A percentile compares a stretch with the other conserved stretches of the same genome.
Conservation (phyloP, 306 rosid genomes). For the Nissolia schottii region DNA sequence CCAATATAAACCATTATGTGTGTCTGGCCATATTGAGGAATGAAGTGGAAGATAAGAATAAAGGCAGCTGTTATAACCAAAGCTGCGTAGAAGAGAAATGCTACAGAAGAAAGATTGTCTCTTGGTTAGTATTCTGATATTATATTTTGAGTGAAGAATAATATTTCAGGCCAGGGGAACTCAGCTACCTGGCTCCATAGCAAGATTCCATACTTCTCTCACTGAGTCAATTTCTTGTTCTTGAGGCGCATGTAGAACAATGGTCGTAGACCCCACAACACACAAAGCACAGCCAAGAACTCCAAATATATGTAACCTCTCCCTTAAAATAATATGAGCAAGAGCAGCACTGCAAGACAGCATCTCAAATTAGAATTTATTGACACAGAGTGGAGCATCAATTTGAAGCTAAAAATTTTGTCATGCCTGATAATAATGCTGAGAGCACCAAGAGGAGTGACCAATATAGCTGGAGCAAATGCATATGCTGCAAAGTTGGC, state of each 20-base stretch:
- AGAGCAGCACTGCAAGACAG: constrained; percentile 90
- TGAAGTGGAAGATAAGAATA: constrained; percentile 71
- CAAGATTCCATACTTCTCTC: constrained; percentile 94
- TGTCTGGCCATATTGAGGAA: constrained; percentile 95
- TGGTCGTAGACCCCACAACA: constrained; percentile 97
- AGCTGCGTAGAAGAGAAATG: constrained; percentile 82
- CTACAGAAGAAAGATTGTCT: constrained; percentile 45
- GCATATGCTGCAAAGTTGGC: constrained; percentile 99
- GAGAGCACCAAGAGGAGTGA: constrained; percentile 99
- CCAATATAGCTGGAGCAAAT: constrained; percentile 97
- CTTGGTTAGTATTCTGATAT: constrained; percentile 17
- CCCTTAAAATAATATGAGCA: constrained; percentile 89
- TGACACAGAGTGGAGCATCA: constrained; percentile 17
- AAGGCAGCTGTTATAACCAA: constrained; percentile 69
- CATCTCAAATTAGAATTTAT: constrained; percentile 38
- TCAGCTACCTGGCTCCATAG: constrained; percentile 94
- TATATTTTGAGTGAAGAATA: neutral
- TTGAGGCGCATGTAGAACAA: constrained; percentile 97
- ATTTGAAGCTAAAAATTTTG: constrained; percentile 7
- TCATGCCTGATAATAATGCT: constrained; percentile 98
- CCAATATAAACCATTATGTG: constrained; percentile 98
- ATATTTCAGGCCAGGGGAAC: constrained; percentile 3
- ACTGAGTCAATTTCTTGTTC: constrained; percentile 90
- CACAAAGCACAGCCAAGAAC: constrained; percentile 91
- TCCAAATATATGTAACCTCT: constrained; percentile 89